Base-by-base conservation (phyloP, 2,329 filamentous ascomycete species). In the Cercospora berteroae region DNA sequence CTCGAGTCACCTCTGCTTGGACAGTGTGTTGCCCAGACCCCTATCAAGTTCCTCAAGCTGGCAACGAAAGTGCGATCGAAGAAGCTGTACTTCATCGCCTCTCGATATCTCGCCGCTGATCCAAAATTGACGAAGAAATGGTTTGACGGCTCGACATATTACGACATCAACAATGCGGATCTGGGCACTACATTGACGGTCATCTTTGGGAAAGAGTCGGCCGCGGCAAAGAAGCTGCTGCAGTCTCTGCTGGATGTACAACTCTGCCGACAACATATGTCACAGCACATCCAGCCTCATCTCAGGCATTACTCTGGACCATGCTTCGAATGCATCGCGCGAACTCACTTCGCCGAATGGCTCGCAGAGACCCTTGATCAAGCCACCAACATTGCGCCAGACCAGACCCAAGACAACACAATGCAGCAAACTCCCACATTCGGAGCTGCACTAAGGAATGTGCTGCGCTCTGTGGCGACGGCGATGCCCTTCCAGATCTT, bases 401-500 rank as follows among this genome's bases (percentile, higher is more conserved):
- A 2, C 13, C n/a, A n/a, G n/a, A n/a, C n/a, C n/a, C n/a, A n/a
- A 5, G 29, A 55, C 4, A 8, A 10, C 25, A 56, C 25, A 16
- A 6, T 1, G 8, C 44, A 33, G 55, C 4, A 13, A 18, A 7
- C 12, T 16, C 18, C 12, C 1, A 44, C 29, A 29, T 59, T 64
- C 16, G 31, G 52, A 23, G 27, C 4, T n/a, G 27, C 48, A 4
- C 39, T 59, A 16, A n/a, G 20, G 12, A 10, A 5, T 16, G 39
- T 65, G 1, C 55, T 50, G 23, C 39, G 27, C 0, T 60, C 52
- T n/a, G 55, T 56, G 12, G 12, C 33, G 1, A 50, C 63, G 0
- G 13, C 39, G 7, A 60, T 59, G 63, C 63, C 56, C 2, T 59
- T 60, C 16, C 55, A 65, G 29, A 20, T 59, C 13, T 65, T 63